Conservation (phyloP, 768 basidiomycete genomes). For the Cystobasidium tubakii region DNA sequence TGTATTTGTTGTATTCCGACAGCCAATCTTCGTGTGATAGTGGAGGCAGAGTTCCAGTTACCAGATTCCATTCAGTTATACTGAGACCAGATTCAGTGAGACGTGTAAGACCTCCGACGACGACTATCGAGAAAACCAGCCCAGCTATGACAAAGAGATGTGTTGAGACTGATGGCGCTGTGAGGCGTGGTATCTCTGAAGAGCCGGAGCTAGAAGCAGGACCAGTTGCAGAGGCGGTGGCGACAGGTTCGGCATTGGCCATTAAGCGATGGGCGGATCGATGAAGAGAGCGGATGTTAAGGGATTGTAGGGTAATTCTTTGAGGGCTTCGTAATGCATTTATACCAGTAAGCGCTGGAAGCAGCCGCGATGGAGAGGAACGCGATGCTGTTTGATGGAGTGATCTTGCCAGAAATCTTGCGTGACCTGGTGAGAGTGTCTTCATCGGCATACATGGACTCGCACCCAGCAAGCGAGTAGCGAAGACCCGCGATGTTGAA, state of each 20-base stretch:
- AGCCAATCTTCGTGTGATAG: constrained; percentile 70
- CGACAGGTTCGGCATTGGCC: constrained; percentile 52
- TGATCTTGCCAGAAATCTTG: background rate
- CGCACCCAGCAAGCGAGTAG: background rate
- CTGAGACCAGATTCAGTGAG: constrained; percentile 95
- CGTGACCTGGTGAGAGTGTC: background rate
- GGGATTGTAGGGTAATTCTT: constrained; percentile 13
- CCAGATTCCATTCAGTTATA: constrained; percentile 95
- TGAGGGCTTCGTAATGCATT: background rate
- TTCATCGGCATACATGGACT: background rate
- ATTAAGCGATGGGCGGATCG: constrained; percentile 60
- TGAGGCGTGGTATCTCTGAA: constrained; percentile 33
- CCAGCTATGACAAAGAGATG: constrained; percentile 82
- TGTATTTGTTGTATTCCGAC: constrained; percentile 87
- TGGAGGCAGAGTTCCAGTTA: constrained; percentile 82
- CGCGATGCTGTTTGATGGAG: background rate
- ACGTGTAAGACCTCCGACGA: constrained; percentile 92
- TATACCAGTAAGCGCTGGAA: background rate
- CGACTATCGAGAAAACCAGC: constrained; percentile 82
- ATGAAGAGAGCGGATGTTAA: constrained; percentile 56
- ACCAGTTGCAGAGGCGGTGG: constrained; percentile 8
- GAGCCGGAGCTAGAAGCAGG: constrained; percentile 17
- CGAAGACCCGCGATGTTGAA: background rate
- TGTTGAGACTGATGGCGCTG: constrained; percentile 40
- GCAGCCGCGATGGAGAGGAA: background rate